phyloP scores from a whole-genome alignment of 768 basidiomycete species.

The Mycena metata region DNA sequence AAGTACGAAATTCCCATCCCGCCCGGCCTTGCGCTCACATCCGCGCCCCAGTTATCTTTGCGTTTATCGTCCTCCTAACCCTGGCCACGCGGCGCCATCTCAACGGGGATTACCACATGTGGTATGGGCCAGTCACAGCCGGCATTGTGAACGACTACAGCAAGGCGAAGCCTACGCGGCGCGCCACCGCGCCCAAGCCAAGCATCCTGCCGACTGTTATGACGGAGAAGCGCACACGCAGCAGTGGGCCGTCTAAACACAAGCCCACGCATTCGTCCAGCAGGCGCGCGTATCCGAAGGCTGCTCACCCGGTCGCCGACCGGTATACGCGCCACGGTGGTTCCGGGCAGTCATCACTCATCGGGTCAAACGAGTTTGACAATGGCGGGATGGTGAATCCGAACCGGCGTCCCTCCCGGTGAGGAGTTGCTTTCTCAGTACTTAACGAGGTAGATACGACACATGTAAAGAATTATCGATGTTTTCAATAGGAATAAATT shows the following conservation, averaged over 20 bases:
- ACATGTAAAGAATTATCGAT: slow-evolving; percentile 7
- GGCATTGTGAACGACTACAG: slow-evolving; percentile 44
- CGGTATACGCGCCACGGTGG: slow-evolving; percentile 29
- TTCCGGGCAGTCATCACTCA: slow-evolving; percentile 38
- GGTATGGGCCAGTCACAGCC: slow-evolving; percentile 61
- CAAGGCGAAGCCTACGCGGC: slow-evolving; percentile 27
- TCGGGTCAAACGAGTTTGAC: slow-evolving; percentile 34
- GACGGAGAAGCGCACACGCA: slow-evolving; percentile 32
- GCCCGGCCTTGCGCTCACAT: not conserved
- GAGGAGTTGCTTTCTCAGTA: slow-evolving; percentile 27
- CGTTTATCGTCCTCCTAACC: slow-evolving; percentile 28
- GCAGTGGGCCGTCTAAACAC: slow-evolving; percentile 23
- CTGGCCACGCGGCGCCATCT: slow-evolving; percentile 36
- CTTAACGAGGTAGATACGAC: slow-evolving; percentile 17
- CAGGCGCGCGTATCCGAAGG: slow-evolving; percentile 26
- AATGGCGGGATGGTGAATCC: slow-evolving; percentile 37
- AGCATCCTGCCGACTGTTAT: slow-evolving; percentile 35
- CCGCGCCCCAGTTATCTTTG: slow-evolving; percentile 22
- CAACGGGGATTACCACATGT: slow-evolving; percentile 49
- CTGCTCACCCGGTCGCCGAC: slow-evolving; percentile 29
- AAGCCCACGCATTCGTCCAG: slow-evolving; percentile 28
- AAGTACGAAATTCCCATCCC: slow-evolving; percentile 55
- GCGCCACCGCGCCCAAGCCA: slow-evolving; percentile 21
- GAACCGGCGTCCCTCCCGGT: slow-evolving; percentile 35
- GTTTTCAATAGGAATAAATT: slow-evolving; percentile 18